Base-by-base conservation (phyloP, 345 rosid species). In the Passiflora organensis region DNA sequence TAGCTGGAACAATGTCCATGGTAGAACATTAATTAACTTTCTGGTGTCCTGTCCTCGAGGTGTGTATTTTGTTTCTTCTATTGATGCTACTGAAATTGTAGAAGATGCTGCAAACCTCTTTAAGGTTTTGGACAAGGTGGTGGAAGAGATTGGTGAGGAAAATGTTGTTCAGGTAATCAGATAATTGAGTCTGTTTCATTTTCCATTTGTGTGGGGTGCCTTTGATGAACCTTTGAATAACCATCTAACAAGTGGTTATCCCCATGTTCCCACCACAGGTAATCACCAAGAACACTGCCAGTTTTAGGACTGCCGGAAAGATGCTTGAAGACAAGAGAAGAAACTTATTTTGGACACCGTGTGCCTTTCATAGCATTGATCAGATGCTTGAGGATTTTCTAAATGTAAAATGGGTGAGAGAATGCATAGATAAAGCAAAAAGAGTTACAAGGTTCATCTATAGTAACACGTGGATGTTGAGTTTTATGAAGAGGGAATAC, bases 141-240 rank as follows among this genome's bases (percentile, higher is more conserved):
- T 77, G 48, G 82, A 77, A 59, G 82, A 77, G 57, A 60, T 71
- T 32, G 76, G 82, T 4, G 82, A 77, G 67, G 76, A 73, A 73
- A 67, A 77, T 71, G 72, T 77, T 14, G 72, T 77, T 15, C 82
- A 77, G 76, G 82, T 77, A 73, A 19, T 45, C 4, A 19, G 63
- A 44, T 19, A 16, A 32, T 10, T 13, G 14, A 32, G 17, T 43
- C 41, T n/a, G n/a, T 43, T 24, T 37, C 50, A 38, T 1, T 0
- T 13, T 43, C 19, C 19, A 16, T 22, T 48, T 42, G 13, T 19
- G 14, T 28, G 34, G 34, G 3, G 34, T 8, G 8, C 34, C 34
- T 8, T 28, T 8, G 8, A 8, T 23, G 20, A 46, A 28, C 53
- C 24, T 48, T 8, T 23, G 22, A 15, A 10, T 22, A 24, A 19